phyloP scores from a whole-genome alignment of 768 basidiomycete species.

The Tricholoma sp. region DNA sequence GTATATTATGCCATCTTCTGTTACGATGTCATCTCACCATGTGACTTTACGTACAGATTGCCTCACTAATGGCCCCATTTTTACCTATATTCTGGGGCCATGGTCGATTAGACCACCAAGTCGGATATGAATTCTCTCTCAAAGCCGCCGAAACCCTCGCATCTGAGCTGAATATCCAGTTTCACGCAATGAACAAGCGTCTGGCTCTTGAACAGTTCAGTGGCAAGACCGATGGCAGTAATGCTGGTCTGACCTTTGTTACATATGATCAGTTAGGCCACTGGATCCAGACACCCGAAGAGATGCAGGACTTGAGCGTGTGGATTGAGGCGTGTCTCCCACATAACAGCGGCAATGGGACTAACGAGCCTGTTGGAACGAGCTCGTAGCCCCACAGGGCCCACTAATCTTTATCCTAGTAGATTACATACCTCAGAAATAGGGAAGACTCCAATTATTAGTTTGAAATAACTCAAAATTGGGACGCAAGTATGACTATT shows the following conservation, averaged over 20 bases:
- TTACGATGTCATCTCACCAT: neutral
- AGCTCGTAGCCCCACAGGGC: neutral
- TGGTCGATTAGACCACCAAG: slow-evolving; percentile 56
- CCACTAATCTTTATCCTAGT: neutral
- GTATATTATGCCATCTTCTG: neutral
- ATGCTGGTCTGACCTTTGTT: slow-evolving; percentile 20
- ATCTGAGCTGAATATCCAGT: slow-evolving; percentile 38
- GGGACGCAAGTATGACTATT: neutral
- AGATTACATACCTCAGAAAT: too few relatives aligned
- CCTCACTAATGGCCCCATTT: slow-evolving; percentile 38
- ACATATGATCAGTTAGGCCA: slow-evolving; percentile 24
- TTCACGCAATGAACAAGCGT: slow-evolving; percentile 12
- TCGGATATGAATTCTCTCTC: slow-evolving; percentile 45
- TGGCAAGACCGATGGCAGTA: slow-evolving; percentile 9
- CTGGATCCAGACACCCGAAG: slow-evolving; percentile 17
- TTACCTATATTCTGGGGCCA: slow-evolving; percentile 77
- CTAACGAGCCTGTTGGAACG: neutral
- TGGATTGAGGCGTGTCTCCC: slow-evolving; percentile 16
- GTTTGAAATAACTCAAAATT: neutral
- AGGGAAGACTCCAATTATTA: too few relatives aligned
- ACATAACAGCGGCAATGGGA: neutral
- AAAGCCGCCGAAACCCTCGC: slow-evolving; percentile 44
- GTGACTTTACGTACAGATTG: slow-evolving; percentile 34
- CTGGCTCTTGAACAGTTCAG: slow-evolving; percentile 11
- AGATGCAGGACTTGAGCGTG: slow-evolving; percentile 21